Evolutionary conservation across 2,329 filamentous ascomycete species (phyloP).

Genomic region (Aspergillus versicolor): DNA sequence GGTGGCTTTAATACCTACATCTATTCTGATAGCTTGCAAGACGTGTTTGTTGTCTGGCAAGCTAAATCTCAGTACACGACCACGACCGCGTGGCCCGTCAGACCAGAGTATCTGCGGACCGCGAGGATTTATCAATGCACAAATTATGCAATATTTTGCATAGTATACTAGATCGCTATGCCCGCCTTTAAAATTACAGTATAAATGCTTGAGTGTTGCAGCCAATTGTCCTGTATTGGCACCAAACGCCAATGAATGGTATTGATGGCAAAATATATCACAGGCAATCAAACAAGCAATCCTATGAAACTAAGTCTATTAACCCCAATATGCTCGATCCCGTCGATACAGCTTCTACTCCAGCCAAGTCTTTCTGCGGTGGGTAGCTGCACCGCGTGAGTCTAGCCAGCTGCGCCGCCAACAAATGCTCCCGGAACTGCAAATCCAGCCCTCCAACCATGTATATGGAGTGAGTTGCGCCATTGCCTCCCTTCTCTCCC

Average conservation of each 20-base stretch:
- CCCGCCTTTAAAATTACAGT: too few species aligned
- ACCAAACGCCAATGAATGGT: too few species aligned
- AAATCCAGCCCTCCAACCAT: constrained; percentile 17
- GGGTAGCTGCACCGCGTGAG: constrained; percentile 15
- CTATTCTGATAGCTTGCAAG: too few species aligned
- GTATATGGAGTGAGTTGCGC: constrained; percentile 14
- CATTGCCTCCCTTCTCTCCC: constrained; percentile 16
- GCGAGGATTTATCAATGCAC: neutral
- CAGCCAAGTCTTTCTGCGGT: constrained; percentile 15
- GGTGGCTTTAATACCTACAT: neutral
- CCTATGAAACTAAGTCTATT: neutral
- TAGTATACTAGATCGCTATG: too few species aligned
- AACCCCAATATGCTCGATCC: constrained; percentile 33
- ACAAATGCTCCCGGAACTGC: constrained; percentile 19
- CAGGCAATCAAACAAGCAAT: neutral
- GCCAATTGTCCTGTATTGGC: too few species aligned
- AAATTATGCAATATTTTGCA: too few species aligned
- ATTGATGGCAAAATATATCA: too few species aligned
- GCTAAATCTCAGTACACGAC: neutral
- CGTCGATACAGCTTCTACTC: constrained; percentile 10
- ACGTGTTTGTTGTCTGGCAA: neutral
- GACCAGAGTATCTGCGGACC: neutral
- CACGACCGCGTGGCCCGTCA: neutral
- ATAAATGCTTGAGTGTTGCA: too few species aligned
- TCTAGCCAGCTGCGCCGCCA: constrained; percentile 17